Conservation (phyloP, 2,329 filamentous ascomycete genomes). For the Drechslera avenae region DNA sequence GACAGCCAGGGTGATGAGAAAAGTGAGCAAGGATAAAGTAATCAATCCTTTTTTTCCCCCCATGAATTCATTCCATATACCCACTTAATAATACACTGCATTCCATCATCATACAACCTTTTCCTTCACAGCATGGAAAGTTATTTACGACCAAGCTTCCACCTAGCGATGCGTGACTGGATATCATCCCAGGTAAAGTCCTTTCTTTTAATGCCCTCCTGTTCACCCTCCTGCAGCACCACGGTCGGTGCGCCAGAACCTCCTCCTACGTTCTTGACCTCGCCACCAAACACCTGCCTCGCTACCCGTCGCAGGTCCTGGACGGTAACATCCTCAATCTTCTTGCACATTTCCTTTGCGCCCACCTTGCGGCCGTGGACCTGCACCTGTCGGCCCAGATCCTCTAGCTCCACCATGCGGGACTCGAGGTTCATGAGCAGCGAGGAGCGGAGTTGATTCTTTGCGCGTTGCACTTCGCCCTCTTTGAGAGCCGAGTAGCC, state of each 20-base stretch:
- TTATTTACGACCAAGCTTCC: slow-evolving; percentile 74
- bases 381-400: slow-evolving; percentile 92
- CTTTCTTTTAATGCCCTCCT: slow-evolving; percentile 69
- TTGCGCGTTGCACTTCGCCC: slow-evolving; percentile 85
- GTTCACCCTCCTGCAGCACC: slow-evolving; percentile 87
- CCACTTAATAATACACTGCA: neutral
- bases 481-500: slow-evolving; percentile 75
- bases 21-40: too few species aligned
- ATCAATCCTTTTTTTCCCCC: too few species aligned
- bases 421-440: slow-evolving; percentile 97
- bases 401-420: slow-evolving; percentile 96
- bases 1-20: too few species aligned
- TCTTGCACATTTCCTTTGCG: slow-evolving; percentile 87
- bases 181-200: slow-evolving; percentile 85
- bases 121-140: too few species aligned
- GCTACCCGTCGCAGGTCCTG: slow-evolving; percentile 83
- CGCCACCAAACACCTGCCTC: slow-evolving; percentile 74
- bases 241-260: slow-evolving; percentile 92
- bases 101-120: neutral
- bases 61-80: too few species aligned
- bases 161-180: slow-evolving; percentile 80
- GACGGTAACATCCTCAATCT: slow-evolving; percentile 82
- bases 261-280: slow-evolving; percentile 72
- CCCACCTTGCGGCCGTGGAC: slow-evolving; percentile 94
- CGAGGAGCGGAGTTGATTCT: slow-evolving; percentile 91